These are phyloP conservation scores for Magnaporthales sp. DNA, from an alignment of 2,329 filamentous ascomycete genomes.

Conservation along the genomic window DNA sequence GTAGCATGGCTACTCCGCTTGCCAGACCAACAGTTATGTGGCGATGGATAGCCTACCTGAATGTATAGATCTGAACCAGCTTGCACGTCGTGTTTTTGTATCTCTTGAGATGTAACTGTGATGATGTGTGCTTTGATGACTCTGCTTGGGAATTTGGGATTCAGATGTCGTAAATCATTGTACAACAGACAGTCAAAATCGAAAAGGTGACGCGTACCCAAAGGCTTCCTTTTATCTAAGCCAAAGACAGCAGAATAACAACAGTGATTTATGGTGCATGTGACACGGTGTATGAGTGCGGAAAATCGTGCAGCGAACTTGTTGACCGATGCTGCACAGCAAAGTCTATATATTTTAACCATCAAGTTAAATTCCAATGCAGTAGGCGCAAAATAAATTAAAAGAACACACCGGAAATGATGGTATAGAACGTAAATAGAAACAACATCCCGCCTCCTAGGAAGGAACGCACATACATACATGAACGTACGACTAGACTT, in stretches of 20 bases:
- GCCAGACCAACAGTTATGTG: neutral
- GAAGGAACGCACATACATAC: neutral
- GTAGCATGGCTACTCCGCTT: neutral
- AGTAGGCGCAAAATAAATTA: neutral
- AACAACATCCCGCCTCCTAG: neutral
- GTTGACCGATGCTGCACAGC: neutral
- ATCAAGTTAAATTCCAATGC: neutral
- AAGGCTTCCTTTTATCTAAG: neutral
- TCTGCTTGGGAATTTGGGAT: neutral
- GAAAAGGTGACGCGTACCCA: neutral
- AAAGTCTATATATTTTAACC: neutral
- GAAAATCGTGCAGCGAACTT: neutral
- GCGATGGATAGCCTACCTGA: neutral
- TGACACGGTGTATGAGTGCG: neutral
- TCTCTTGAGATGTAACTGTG: neutral
- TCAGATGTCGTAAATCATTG: neutral
- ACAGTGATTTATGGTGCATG: neutral
- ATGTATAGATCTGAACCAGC: neutral
- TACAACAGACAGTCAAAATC: neutral
- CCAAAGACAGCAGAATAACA: neutral
- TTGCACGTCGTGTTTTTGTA: neutral
- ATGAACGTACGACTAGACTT: slow-evolving; percentile 26
- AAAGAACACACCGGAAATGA: neutral
- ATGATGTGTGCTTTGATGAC: neutral
- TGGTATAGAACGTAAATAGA: neutral